Percentiles rank a stretch among this genome's conserved stretches.
Evolutionary conservation across 352 stramenopile species (phyloP).

Genomic region (Pythium oligandrum): DNA sequence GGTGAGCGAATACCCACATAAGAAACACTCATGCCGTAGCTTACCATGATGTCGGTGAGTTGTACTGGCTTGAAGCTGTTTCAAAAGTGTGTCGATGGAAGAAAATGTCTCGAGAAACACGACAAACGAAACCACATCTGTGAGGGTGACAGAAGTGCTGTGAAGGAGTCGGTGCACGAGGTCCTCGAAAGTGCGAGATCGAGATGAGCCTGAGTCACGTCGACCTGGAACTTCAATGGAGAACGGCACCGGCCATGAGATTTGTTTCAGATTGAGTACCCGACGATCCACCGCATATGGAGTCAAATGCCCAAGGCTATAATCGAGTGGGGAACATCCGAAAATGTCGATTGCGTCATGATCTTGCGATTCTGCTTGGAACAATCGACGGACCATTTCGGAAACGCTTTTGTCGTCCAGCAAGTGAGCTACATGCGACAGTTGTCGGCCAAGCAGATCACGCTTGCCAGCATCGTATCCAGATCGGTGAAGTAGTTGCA

Average conservation of each 20-base stretch:
- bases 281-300: too few species aligned
- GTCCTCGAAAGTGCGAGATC: slow-evolving; percentile 7
- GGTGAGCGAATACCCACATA: too few species aligned
- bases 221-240: too few species aligned
- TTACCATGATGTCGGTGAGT: too few species aligned
- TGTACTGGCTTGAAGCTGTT: slow-evolving; percentile 26
- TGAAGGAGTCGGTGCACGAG: slow-evolving; percentile 17
- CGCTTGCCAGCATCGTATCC: slow-evolving; percentile 41
- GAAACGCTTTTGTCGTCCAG: slow-evolving; percentile 29
- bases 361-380: slow-evolving; percentile 13
- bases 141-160: slow-evolving; percentile 30
- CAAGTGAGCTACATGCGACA: slow-evolving; percentile 46
- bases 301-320: slow-evolving; percentile 13
- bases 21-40: too few species aligned
- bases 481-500: slow-evolving; percentile 47
- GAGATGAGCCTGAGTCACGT: too few species aligned
- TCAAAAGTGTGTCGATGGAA: slow-evolving; percentile 53
- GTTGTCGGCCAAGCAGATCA: slow-evolving; percentile 63
- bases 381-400: slow-evolving; percentile 22
- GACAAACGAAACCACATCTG: slow-evolving; percentile 62
- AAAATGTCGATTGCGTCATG: slow-evolving; percentile 55
- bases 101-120: slow-evolving; percentile 70
- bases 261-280: too few species aligned
- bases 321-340: slow-evolving; percentile 51
- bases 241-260: too few species aligned